Conservation (phyloP, 805 yeast species). For the Yamadazyma sp. region DNA sequence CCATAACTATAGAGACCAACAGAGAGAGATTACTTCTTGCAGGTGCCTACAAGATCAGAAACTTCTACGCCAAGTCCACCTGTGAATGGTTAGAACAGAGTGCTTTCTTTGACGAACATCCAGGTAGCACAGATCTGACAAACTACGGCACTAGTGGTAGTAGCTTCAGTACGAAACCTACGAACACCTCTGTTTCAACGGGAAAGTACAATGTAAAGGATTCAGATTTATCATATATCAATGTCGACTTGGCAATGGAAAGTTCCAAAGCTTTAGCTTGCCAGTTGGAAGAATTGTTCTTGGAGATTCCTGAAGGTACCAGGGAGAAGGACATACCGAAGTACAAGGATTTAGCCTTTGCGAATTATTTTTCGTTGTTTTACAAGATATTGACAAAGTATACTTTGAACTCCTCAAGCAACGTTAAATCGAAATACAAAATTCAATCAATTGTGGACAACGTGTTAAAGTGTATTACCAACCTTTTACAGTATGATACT, state of each 20-base stretch:
- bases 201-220: slow-evolving; percentile 7
- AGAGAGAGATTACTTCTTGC: slow-evolving; percentile 32
- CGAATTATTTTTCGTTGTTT: slow-evolving; percentile 63
- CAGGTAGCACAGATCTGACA: too few species aligned
- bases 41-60: slow-evolving; percentile 51
- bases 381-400: slow-evolving; percentile 53
- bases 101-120: slow-evolving; percentile 35
- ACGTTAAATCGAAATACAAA: slow-evolving; percentile 47
- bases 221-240: slow-evolving; percentile 18
- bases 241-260: slow-evolving; percentile 63
- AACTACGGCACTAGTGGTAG: background rate
- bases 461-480: slow-evolving; percentile 64
- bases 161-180: background rate
- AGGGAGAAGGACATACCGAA: slow-evolving; percentile 53
- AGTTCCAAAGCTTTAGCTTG: slow-evolving; percentile 57
- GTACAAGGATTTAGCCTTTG: slow-evolving; percentile 61
- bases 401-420: slow-evolving; percentile 22
- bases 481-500: slow-evolving; percentile 67
- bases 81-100: slow-evolving; percentile 58
- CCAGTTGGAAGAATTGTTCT: slow-evolving; percentile 53
- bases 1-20: slow-evolving; percentile 33
- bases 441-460: slow-evolving; percentile 57
- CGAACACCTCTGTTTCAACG: background rate
- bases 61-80: slow-evolving; percentile 44
- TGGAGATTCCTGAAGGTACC: slow-evolving; percentile 59